Evolutionary conservation across 495 filamentous ascomycete species (phyloP).

Genomic region (Aspergillus cristatus): DNA sequence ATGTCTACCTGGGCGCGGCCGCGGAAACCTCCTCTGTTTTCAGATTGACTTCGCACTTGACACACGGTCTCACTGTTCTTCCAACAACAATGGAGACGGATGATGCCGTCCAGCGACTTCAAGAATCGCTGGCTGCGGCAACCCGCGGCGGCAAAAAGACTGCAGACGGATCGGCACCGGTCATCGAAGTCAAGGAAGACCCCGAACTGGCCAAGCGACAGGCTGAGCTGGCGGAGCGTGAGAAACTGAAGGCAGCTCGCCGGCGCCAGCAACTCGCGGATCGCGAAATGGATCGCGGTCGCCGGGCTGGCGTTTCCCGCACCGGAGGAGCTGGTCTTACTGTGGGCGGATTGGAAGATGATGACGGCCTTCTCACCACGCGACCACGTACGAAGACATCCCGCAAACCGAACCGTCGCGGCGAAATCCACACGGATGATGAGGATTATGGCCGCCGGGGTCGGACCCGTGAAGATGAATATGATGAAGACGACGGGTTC

Average conservation of each 20-base stretch:
- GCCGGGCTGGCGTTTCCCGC: slow-evolving; percentile 38
- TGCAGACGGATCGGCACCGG: slow-evolving; percentile 46
- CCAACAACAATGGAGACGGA: slow-evolving; percentile 64
- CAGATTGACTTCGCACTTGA: slow-evolving; percentile 70
- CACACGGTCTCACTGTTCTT: slow-evolving; percentile 62
- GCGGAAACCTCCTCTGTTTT: slow-evolving; percentile 60
- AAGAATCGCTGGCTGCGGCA: slow-evolving; percentile 57
- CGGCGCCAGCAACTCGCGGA: slow-evolving; percentile 59
- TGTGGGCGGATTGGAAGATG: slow-evolving; percentile 66
- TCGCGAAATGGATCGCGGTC: slow-evolving; percentile 51
- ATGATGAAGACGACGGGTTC: slow-evolving; percentile 73
- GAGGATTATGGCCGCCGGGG: slow-evolving; percentile 56
- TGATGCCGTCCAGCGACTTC: slow-evolving; percentile 66
- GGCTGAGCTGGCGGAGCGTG: slow-evolving; percentile 66
- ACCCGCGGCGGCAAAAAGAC: slow-evolving; percentile 47
- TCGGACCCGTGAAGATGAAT: slow-evolving; percentile 65
- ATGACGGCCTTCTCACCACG: slow-evolving; percentile 40
- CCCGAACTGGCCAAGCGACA: slow-evolving; percentile 70
- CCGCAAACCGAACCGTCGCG: slow-evolving; percentile 35
- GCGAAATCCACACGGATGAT: slow-evolving; percentile 48
- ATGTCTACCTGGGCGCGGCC: slow-evolving; percentile 74
- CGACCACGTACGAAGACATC: slow-evolving; percentile 33
- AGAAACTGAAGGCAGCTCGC: slow-evolving; percentile 57
- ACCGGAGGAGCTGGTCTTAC: slow-evolving; percentile 52
- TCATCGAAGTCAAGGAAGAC: slow-evolving; percentile 58